These are phyloP conservation scores for Chiua sp. DNA, from an alignment of 1,284 basidiomycete species.

Conservation along the genomic window DNA sequence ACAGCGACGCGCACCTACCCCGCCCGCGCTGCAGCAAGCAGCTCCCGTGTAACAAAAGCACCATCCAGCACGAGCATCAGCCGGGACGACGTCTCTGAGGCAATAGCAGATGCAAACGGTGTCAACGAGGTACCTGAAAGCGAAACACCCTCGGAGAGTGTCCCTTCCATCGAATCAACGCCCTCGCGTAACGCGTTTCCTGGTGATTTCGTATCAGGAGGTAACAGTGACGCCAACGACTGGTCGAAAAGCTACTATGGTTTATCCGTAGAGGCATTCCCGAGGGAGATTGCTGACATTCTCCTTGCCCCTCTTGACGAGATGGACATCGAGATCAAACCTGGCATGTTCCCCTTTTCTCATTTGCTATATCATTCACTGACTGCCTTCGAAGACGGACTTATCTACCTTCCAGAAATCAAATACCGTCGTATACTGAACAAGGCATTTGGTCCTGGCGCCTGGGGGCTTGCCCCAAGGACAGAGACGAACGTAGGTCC, in stretches of 20 bases:
- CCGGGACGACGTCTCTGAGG: conserved; percentile 25
- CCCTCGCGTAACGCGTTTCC: conserved; percentile 23
- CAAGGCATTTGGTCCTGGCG: conserved; percentile 95
- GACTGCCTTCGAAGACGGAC: conserved; percentile 67
- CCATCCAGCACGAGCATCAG: conserved; percentile 32
- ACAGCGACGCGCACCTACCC: conserved; percentile 28
- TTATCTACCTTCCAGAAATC: conserved; percentile 97
- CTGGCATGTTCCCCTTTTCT: conserved; percentile 57
- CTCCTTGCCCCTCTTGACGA: conserved; percentile 80
- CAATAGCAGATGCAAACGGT: conserved; percentile 5
- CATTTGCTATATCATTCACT: background rate
- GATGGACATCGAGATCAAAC: conserved; percentile 92
- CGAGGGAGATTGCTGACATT: conserved; percentile 75
- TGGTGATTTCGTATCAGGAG: conserved; percentile 31
- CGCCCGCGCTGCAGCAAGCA: conserved; percentile 20
- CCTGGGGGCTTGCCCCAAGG: conserved; percentile 95
- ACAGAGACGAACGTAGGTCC: conserved; percentile 92
- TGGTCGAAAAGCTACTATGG: conserved; percentile 93
- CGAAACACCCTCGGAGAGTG: conserved; percentile 11
- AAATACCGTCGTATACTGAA: conserved; percentile 97
- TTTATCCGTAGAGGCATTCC: conserved; percentile 80
- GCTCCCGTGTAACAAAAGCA: conserved; percentile 27
- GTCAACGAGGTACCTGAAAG: conserved; percentile 6
- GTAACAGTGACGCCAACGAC: conserved; percentile 52
- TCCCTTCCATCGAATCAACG: conserved; percentile 13